Conservation (phyloP, 345 rosid species). For the Hibiscus tridactylites region DNA sequence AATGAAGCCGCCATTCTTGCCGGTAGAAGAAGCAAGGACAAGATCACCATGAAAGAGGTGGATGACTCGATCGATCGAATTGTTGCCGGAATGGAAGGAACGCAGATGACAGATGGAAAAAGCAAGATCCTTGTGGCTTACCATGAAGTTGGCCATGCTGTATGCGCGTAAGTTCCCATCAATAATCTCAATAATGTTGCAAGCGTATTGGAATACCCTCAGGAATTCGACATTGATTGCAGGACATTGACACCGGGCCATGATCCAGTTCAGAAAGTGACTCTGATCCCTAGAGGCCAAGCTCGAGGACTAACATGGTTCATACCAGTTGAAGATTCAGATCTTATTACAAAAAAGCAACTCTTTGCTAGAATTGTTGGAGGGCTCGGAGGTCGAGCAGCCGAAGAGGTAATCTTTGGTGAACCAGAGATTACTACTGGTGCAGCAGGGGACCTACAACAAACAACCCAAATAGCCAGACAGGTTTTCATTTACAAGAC, state of each 20-base stretch:
- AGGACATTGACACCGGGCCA: slow-evolving; percentile 62
- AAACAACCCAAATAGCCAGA: slow-evolving; percentile 55
- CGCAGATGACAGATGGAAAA: slow-evolving; percentile 66
- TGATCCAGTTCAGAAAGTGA: slow-evolving; percentile 67
- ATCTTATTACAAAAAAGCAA: slow-evolving; percentile 48
- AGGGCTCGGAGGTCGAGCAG: slow-evolving; percentile 71
- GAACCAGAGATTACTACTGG: slow-evolving; percentile 67
- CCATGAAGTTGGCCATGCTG: slow-evolving; percentile 69
- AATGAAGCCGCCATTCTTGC: slow-evolving; percentile 80
- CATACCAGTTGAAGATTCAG: slow-evolving; percentile 53
- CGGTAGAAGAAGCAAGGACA: slow-evolving; percentile 59
- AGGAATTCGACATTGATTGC: slow-evolving; percentile 3
- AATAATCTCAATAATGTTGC: background rate
- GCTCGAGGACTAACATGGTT: slow-evolving; percentile 85
- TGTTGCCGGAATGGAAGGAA: slow-evolving; percentile 71
- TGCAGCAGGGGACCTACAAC: slow-evolving; percentile 62
- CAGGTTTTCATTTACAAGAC: slow-evolving; percentile 30
- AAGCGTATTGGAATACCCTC: background rate
- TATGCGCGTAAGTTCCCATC: slow-evolving; percentile 50
- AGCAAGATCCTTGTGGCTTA: slow-evolving; percentile 60
- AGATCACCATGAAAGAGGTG: slow-evolving; percentile 44
- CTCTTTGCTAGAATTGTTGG: slow-evolving; percentile 63
- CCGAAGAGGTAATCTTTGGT: slow-evolving; percentile 66
- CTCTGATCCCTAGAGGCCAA: slow-evolving; percentile 65
- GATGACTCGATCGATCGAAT: slow-evolving; percentile 67